A percentile compares a stretch with the other conserved stretches of the same genome.
Conservation (phyloP, 345 rosid genomes). For the Hibiscus tridactylites region DNA sequence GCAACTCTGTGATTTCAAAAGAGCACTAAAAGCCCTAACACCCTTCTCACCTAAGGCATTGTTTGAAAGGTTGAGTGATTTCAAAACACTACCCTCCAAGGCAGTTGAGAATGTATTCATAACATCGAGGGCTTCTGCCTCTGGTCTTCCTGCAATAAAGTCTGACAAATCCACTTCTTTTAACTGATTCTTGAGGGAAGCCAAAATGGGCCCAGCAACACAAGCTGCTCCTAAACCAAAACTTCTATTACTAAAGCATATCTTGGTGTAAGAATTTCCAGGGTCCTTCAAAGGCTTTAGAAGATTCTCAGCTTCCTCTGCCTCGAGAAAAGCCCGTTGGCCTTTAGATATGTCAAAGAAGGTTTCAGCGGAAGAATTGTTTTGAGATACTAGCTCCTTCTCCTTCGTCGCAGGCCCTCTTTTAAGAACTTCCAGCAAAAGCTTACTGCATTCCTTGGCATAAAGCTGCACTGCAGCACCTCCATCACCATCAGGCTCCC, state of each 20-base stretch:
- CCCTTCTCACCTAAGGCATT: conserved; percentile 97
- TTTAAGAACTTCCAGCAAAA: conserved; percentile 70
- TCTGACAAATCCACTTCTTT: conserved; percentile 86
- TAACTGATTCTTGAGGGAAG: conserved; percentile 59
- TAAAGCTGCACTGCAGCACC: conserved; percentile 91
- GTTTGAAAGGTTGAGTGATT: conserved; percentile 64
- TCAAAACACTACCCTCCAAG: conserved; percentile 58
- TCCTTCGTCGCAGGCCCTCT: conserved; percentile 37
- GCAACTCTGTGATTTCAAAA: conserved; percentile 58
- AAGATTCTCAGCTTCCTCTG: conserved; percentile 70
- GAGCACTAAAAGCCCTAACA: conserved; percentile 69
- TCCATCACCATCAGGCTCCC: conserved; percentile 95
- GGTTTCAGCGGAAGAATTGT: conserved; percentile 26
- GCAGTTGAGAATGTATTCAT: conserved; percentile 75
- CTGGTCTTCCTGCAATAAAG: conserved; percentile 84
- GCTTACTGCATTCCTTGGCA: conserved; percentile 90
- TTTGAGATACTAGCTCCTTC: conserved; percentile 20
- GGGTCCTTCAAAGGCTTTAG: conserved; percentile 62
- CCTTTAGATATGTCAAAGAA: conserved; percentile 77
- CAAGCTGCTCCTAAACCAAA: conserved; percentile 73
- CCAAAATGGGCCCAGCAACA: conserved; percentile 70
- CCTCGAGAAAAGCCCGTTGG: conserved; percentile 60
- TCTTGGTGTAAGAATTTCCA: conserved; percentile 63
- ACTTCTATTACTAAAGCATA: conserved; percentile 91
- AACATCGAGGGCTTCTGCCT: conserved; percentile 80